Evolutionary conservation across 805 yeast genomes (phyloP), one percentile per base, ranked within the genome.

Genomic region (Pichia nakasei): DNA sequence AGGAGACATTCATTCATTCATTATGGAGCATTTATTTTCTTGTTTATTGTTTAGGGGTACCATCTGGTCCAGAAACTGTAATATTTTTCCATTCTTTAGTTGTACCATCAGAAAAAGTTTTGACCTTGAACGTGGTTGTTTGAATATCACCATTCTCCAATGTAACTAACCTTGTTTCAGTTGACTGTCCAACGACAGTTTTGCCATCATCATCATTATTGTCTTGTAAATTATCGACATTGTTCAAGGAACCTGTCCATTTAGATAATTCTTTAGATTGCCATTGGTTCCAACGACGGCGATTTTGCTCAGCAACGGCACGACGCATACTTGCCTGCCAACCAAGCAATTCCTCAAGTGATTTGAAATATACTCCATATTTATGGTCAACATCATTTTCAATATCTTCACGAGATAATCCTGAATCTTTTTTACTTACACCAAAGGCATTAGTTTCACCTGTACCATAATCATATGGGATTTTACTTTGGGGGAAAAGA

Each of bases 281-380:
- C 52, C 55, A 53, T 33, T 51, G 41, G 5, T 39, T 22, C 60
- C 58, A 53, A 20, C 55, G 55, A 17, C 51, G 31, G 15, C 47
- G 42, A 48, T 69, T 66, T 48, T 70, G 68, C 39, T 60, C 54
- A 42, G 64, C 67, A n/a, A 68, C 54, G n/a, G 68, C 53, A 43
- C 68, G 66, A 41, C 63, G 68, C 76, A 78, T 78, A 35, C 68
- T 65, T n/a, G 70, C 59, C 53, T 71, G 75, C 89, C 93, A 87
- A 45, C 73, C 74, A 57, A 88, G 61, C 48, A 72, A 77, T 31
- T 76, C 82, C 22, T 78, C 77, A 58, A 75, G 81, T 42, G 76
- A 81, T 21, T 68, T 68, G 66, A 86, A 88, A 60, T 73, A 85
- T 8, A 69, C 45, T 1, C 87, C 88, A 45, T 68, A 60, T 38